Evolutionary conservation across 345 rosid genomes (phyloP).

Genomic region (Heritiera fomes): DNA sequence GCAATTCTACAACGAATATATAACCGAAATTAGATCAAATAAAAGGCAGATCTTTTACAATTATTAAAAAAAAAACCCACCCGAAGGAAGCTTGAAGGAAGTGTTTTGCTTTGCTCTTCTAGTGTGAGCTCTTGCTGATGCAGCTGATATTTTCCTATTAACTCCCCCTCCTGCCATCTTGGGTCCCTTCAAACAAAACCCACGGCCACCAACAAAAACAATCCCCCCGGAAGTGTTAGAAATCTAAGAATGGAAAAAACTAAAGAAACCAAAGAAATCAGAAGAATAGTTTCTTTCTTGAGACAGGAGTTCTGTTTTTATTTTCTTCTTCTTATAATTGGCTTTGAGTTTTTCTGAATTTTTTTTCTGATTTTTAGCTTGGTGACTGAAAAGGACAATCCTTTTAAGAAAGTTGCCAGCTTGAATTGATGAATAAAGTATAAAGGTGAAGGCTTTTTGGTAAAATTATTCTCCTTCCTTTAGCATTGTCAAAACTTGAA

Average conservation of each 20-base stretch:
- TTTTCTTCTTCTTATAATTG: not conserved
- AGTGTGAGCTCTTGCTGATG: constrained; percentile 60
- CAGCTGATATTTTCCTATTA: constrained; percentile 56
- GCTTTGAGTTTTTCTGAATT: not conserved
- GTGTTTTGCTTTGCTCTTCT: constrained; percentile 41
- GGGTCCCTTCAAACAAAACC: not conserved
- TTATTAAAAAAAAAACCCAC: constrained; percentile 29
- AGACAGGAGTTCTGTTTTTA: not conserved
- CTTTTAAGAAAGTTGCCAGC: not conserved
- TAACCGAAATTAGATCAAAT: not conserved
- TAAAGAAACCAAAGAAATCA: not conserved
- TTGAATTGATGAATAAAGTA: not conserved
- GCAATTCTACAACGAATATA: not conserved
- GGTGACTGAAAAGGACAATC: not conserved
- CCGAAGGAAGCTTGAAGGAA: constrained; percentile 40
- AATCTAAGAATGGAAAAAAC: not conserved
- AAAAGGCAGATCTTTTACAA: not conserved
- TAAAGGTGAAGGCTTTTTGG: not conserved
- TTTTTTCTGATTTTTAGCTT: not conserved
- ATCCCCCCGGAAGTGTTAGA: not conserved
- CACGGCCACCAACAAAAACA: not conserved
- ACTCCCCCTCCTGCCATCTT: constrained; percentile 41
- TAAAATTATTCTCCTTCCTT: not conserved
- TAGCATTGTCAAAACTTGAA: not conserved
- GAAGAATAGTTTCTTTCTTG: not conserved